Percentiles rank a stretch among this genome's conserved stretches.
phyloP scores from a whole-genome alignment of 805 yeast genomes.

The Hanseniaspora mollemarum region DNA sequence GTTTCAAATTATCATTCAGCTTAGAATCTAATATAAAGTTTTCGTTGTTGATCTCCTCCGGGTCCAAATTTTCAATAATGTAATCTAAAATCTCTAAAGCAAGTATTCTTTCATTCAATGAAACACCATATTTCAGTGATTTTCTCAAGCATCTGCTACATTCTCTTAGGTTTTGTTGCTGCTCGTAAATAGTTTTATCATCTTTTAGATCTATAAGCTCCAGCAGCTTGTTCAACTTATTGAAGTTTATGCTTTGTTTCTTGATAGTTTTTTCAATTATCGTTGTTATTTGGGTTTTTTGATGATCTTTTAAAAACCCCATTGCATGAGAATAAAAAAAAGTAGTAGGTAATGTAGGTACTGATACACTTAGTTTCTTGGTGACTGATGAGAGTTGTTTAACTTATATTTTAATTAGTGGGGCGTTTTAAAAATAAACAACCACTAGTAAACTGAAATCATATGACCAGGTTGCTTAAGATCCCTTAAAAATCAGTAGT shows the following conservation, averaged over 20 bases:
- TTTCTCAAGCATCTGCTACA: slow-evolving; percentile 88
- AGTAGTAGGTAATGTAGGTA: too few relatives aligned
- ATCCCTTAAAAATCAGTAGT: too few relatives aligned
- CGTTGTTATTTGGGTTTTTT: slow-evolving; percentile 60
- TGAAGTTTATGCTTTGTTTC: slow-evolving; percentile 28
- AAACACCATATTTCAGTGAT: slow-evolving; percentile 70
- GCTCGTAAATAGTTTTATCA: slow-evolving; percentile 24
- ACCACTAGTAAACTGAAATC: too few relatives aligned
- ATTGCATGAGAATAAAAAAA: too few relatives aligned
- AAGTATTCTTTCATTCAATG: slow-evolving; percentile 8
- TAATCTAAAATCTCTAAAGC: slow-evolving; percentile 9
- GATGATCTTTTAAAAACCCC: slow-evolving; percentile 51
- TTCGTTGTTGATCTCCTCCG: slow-evolving; percentile 10
- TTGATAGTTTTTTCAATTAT: slow-evolving; percentile 43
- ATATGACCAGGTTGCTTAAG: too few relatives aligned
- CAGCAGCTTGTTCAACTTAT: slow-evolving; percentile 1
- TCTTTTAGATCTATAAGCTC: slow-evolving; percentile 31
- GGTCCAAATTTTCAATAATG: slow-evolving; percentile 14
- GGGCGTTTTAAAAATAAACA: too few relatives aligned
- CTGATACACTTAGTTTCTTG: too few relatives aligned
- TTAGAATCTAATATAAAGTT: slow-evolving; percentile 9
- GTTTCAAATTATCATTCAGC: slow-evolving; percentile 13
- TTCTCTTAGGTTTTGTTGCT: slow-evolving; percentile 40
- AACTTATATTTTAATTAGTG: too few relatives aligned
- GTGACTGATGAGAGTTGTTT: too few relatives aligned